Conservation (phyloP, 2,329 filamentous ascomycete species). For the Biscogniauxia mediterranea region DNA sequence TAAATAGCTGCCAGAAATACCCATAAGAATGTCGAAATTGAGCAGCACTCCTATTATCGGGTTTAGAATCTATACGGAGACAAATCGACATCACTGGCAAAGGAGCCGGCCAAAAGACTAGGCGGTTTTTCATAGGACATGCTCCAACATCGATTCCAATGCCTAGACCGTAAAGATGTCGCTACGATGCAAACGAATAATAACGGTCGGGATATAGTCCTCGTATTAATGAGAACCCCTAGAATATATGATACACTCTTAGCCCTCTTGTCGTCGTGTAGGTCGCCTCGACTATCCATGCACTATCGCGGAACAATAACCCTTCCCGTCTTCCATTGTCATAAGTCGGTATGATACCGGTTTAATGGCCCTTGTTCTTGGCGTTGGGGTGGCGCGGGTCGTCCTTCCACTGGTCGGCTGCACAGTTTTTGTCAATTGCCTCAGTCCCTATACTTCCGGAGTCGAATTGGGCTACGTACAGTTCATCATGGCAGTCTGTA, state of each 20-base stretch:
- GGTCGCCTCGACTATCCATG: constrained; percentile 28
- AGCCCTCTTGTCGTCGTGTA: constrained; percentile 19
- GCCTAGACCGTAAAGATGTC: neutral
- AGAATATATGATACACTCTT: constrained; percentile 34
- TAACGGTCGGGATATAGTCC: constrained; percentile 19
- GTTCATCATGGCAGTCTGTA: constrained; percentile 72
- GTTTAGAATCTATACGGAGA: neutral
- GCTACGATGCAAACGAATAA: constrained; percentile 14
- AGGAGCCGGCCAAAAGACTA: neutral
- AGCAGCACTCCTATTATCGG: neutral
- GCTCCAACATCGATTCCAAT: neutral
- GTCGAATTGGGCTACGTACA: constrained; percentile 52
- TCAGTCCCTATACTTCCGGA: constrained; percentile 1
- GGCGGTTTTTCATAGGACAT: neutral
- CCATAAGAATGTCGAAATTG: neutral
- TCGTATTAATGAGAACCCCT: constrained; percentile 21
- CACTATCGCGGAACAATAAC: constrained; percentile 12
- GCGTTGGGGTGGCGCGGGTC: constrained; percentile 82
- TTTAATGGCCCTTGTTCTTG: constrained; percentile 48
- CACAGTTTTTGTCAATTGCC: constrained; percentile 13
- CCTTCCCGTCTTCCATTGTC: constrained; percentile 13
- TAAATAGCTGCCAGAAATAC: too few species aligned
- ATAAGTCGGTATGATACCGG: neutral
- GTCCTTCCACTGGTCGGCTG: constrained; percentile 95
- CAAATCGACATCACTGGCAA: neutral